Evolutionary conservation across 306 rosid genomes (phyloP).

Genomic region (Vigna nakashimae): DNA sequence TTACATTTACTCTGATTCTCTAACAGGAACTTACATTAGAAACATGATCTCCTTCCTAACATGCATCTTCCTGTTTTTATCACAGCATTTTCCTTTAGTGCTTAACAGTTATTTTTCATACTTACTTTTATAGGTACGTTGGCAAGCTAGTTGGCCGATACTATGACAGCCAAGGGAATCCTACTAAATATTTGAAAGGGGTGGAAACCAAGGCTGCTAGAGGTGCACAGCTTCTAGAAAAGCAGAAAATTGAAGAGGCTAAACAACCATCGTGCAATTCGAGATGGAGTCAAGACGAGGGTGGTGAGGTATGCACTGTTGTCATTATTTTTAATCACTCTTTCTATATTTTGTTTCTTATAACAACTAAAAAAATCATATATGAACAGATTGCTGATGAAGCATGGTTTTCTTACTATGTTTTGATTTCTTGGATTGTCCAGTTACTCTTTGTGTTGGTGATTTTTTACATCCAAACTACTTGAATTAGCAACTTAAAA

Average conservation of each 20-base stretch:
- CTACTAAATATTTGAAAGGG: conserved; percentile 90
- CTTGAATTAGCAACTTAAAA: background rate
- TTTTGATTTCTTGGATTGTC: conserved; percentile 6
- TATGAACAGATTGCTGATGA: conserved; percentile 5
- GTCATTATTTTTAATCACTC: conserved; percentile 14
- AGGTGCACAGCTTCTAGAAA: conserved; percentile 91
- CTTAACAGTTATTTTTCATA: conserved; percentile 20
- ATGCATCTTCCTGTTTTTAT: background rate
- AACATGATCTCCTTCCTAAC: background rate
- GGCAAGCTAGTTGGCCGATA: conserved; percentile 91
- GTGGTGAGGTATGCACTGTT: conserved; percentile 74
- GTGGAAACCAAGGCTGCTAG: conserved; percentile 94
- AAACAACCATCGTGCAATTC: conserved; percentile 87
- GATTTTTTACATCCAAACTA: background rate
- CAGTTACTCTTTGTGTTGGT: background rate
- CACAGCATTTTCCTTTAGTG: conserved; percentile 2
- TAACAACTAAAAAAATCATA: conserved; percentile 15
- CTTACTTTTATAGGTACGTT: conserved; percentile 58
- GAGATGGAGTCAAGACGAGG: conserved; percentile 92
- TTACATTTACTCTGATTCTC: too few relatives aligned
- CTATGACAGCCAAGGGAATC: conserved; percentile 75
- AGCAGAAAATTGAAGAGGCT: conserved; percentile 90
- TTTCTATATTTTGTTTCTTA: background rate
- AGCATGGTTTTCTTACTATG: background rate
- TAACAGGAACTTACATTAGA: background rate